Percentiles rank a stretch among this genome's conserved stretches.
Conservation (phyloP, 1,139 yeast species). For the Yamadazyma triangularis region DNA sequence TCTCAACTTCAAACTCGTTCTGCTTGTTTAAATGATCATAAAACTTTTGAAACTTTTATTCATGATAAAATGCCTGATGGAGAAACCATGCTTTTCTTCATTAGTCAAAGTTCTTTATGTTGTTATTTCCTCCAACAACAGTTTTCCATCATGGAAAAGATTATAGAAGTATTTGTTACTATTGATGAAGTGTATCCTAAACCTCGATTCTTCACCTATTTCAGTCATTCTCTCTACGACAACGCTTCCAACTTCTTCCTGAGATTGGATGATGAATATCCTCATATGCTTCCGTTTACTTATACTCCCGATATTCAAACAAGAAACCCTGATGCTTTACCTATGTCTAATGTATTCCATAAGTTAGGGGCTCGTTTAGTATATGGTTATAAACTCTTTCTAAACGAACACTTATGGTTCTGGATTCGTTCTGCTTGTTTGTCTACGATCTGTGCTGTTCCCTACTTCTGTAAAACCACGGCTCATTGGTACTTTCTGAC, state of each 20-base stretch:
- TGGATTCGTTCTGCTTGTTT: constrained; percentile 27
- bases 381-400: constrained; percentile 13
- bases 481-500: constrained; percentile 27
- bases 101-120: constrained; percentile 26
- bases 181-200: constrained; percentile 24
- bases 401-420: constrained; percentile 25
- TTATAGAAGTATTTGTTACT: constrained; percentile 23
- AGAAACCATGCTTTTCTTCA: constrained; percentile 22
- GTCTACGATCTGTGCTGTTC: constrained; percentile 21
- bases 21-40: constrained; percentile 10
- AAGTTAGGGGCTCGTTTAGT: constrained; percentile 15
- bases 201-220: constrained; percentile 20
- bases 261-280: constrained; percentile 10
- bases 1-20: constrained; percentile 7
- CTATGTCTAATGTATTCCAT: constrained; percentile 22
- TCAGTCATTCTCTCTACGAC: constrained; percentile 16
- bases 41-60: constrained; percentile 14
- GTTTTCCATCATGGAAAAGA: constrained; percentile 13
- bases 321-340: constrained; percentile 29
- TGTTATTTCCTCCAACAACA: constrained; percentile 9
- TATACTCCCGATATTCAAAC: constrained; percentile 4
- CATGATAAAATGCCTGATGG: constrained; percentile 15
- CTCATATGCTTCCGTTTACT: constrained; percentile 6
- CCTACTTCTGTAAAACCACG: constrained; percentile 26
- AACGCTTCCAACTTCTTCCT: constrained; percentile 11